Evolutionary conservation across 176 grass and related monocot genomes (phyloP).

Genomic region (Avena insularis): DNA sequence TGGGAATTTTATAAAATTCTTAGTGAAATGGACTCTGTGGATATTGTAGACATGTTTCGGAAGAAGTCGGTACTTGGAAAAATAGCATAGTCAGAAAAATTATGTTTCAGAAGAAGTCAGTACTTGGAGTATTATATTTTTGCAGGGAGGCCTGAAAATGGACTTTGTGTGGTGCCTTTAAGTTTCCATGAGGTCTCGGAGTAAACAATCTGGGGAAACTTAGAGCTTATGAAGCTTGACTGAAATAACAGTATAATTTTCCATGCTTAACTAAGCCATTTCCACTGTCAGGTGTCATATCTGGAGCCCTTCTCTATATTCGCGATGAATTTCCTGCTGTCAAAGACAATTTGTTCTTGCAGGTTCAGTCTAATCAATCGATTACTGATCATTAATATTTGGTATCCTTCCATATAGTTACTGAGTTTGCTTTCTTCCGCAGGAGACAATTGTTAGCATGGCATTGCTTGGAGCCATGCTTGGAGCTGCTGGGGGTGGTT

Average conservation of each 20-base stretch:
- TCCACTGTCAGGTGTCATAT: constrained; percentile 80
- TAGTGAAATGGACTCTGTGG: background rate
- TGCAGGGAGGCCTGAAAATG: too few species aligned
- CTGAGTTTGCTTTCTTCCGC: constrained; percentile 40
- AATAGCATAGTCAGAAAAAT: too few species aligned
- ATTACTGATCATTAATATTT: background rate
- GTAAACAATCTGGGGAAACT: too few species aligned
- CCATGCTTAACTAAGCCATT: constrained; percentile 3
- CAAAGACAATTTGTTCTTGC: constrained; percentile 77
- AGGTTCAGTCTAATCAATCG: constrained; percentile 54
- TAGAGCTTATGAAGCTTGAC: too few species aligned
- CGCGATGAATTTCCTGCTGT: constrained; percentile 84
- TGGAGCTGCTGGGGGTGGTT: constrained; percentile 87
- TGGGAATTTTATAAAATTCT: too few species aligned
- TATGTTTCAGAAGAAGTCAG: too few species aligned
- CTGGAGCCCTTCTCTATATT: constrained; percentile 91
- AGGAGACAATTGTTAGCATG: constrained; percentile 99
- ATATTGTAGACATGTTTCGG: background rate
- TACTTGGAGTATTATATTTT: too few species aligned
- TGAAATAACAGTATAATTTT: background rate
- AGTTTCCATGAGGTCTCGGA: too few species aligned
- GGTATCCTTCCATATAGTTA: background rate
- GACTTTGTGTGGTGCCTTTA: too few species aligned
- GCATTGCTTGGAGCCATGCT: constrained; percentile 84
- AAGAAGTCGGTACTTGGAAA: too few species aligned